Conservation (phyloP, 306 rosid genomes). For the Pyrus pyrifolia region DNA sequence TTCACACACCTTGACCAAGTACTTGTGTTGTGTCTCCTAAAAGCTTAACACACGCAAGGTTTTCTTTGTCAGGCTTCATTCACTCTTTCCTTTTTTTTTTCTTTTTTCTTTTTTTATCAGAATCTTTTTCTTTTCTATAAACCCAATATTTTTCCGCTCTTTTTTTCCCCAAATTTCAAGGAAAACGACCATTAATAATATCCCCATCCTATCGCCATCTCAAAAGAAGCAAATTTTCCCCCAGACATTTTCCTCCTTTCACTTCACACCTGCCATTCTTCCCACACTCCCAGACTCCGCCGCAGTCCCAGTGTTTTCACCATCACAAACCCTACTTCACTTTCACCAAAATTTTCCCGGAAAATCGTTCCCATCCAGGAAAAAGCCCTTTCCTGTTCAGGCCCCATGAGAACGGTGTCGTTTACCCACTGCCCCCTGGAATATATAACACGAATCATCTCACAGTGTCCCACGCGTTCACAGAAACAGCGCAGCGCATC, state of each 20-base stretch:
- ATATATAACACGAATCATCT: not conserved
- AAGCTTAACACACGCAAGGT: conserved; percentile 22
- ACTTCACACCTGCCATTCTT: not conserved
- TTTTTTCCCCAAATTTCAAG: conserved; percentile 37
- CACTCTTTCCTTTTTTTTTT: not conserved
- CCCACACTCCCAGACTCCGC: not conserved
- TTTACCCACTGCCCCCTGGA: conserved; percentile 3
- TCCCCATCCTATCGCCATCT: not conserved
- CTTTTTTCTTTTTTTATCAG: no score
- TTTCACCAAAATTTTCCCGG: not conserved
- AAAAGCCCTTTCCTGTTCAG: not conserved
- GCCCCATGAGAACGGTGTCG: conserved; percentile 26
- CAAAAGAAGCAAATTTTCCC: conserved; percentile 4
- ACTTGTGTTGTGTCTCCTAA: conserved; percentile 18
- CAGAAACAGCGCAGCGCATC: not conserved
- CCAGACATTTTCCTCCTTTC: not conserved
- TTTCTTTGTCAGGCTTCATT: conserved; percentile 25
- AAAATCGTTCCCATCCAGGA: not conserved
- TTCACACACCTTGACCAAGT: conserved; percentile 14
- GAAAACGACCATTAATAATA: not conserved
- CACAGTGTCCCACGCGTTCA: conserved; percentile 18
- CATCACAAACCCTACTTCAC: not conserved
- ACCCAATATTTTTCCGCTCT: not conserved
- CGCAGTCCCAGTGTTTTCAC: not conserved
- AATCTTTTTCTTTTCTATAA: not conserved